Evolutionary conservation across 2,329 filamentous ascomycete species (phyloP), one percentile per base, ranked within the genome.

Genomic region (Fusarium chaquense): DNA sequence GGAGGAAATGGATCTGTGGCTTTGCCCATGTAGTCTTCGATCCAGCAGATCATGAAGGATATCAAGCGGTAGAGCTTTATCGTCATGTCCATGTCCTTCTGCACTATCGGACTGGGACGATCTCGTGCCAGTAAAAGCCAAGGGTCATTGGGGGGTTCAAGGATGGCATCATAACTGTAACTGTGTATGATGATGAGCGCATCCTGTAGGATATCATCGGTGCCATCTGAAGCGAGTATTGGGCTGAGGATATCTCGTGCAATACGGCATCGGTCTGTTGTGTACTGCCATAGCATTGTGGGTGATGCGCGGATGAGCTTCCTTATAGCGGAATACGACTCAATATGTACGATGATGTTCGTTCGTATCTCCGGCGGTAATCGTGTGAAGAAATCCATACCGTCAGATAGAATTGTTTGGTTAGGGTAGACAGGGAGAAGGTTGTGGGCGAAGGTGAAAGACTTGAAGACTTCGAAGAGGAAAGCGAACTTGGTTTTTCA

Each of bases 241-340:
- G 45, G 30, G 1, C 7, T 15, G 15, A 57, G 38, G 3, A 50
- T 50, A 2, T 12, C n/a, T 13, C 12, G 40, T 5, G 30, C 30
- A 7, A 66, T 41, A 6, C 24, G 40, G 4, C 47, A 3, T 1
- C 44, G 36, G 18, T 49, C n/a, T 8, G 3, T 1, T 1, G 4
- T 35, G 20, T 55, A 62, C 18, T 57, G 62, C 8, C 36, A 32
- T 3, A 61, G 46, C 62, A 67, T 58, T 2, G 24, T 32, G 7
- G 64, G 57, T 0, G 56, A 66, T 20, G 50, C 46, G 26, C 18
- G 30, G 7, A 46, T 50, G 9, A 67, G 46, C 5, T 32, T n/a
- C 16, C 26, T n/a, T 9, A 67, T 58, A 4, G 16, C 28, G 6
- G 18, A n/a, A 10, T 56, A 41, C 2, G 64, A 62, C 26, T 65